A percentile compares a stretch with the other conserved stretches of the same genome.
These are phyloP conservation scores for Cruciata laevipes DNA, from an alignment of 257 asterid species.

Conservation along the genomic window DNA sequence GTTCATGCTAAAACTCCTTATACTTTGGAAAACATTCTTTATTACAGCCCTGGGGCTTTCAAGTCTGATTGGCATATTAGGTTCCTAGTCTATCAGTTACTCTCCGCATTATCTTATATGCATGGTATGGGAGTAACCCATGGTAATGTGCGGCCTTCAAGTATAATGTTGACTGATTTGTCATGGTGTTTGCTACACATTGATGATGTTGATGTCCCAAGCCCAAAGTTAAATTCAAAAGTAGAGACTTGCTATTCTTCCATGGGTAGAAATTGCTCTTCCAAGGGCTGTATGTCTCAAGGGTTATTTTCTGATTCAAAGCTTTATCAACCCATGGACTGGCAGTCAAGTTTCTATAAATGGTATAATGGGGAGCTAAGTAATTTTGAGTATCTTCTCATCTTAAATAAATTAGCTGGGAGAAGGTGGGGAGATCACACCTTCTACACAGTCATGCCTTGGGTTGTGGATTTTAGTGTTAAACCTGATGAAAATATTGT, in stretches of 20 bases:
- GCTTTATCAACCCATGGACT: constrained; percentile 45
- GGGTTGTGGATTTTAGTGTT: constrained; percentile 83
- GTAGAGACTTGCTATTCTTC: constrained; percentile 20
- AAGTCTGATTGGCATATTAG: constrained; percentile 69
- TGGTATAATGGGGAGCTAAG: constrained; percentile 94
- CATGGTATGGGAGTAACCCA: constrained; percentile 77
- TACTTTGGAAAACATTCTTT: constrained; percentile 66
- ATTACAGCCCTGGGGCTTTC: constrained; percentile 63
- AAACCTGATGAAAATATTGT: constrained; percentile 62
- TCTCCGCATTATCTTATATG: constrained; percentile 75
- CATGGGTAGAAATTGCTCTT: constrained; percentile 33
- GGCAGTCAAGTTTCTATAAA: constrained; percentile 63
- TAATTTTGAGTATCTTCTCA: constrained; percentile 86
- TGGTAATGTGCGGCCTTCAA: constrained; percentile 67
- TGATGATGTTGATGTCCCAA: constrained; percentile 38
- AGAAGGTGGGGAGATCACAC: constrained; percentile 98
- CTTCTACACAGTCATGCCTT: constrained; percentile 84
- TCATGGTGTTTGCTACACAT: constrained; percentile 81
- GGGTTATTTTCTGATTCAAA: constrained; percentile 58
- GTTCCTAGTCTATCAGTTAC: constrained; percentile 65
- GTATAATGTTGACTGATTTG: constrained; percentile 55
- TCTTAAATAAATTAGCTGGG: constrained; percentile 81
- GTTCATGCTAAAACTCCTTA: constrained; percentile 63
- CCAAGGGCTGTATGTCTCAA: constrained; percentile 47
- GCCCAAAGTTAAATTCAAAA: constrained; percentile 28